phyloP scores from a whole-genome alignment of 1,284 basidiomycete species.

The Microbotryum silenes-acaulis region DNA sequence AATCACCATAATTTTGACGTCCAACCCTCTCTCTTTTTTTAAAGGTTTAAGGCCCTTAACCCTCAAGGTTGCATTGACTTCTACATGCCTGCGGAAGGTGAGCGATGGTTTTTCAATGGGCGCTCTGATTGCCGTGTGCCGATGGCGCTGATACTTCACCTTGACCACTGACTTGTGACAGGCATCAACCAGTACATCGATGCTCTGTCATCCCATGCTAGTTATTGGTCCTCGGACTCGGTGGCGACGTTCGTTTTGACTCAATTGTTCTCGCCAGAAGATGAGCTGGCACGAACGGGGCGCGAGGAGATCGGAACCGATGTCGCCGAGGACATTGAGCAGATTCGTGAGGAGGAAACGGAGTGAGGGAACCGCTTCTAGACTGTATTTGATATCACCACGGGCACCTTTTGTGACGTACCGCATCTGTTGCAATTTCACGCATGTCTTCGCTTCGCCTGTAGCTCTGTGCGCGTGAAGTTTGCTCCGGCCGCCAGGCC shows the following conservation, averaged over 20 bases:
- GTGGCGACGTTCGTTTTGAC: constrained; percentile 23
- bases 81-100: constrained; percentile 22
- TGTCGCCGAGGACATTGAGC: too few species aligned
- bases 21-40: background rate
- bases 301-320: constrained; percentile 21
- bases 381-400: too few species aligned
- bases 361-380: background rate
- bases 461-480: too few species aligned
- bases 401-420: too few species aligned
- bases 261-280: constrained; percentile 19
- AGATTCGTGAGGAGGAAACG: constrained; percentile 4
- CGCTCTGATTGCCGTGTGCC: background rate
- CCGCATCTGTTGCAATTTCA: too few species aligned
- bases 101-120: background rate
- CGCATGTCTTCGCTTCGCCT: too few species aligned
- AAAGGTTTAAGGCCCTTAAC: constrained; percentile 21
- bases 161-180: background rate
- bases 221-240: constrained; percentile 13
- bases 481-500: too few species aligned
- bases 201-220: constrained; percentile 13
- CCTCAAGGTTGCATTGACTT: constrained; percentile 19
- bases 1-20: background rate
- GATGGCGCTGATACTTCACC: background rate
- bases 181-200: constrained; percentile 21
- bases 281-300: constrained; percentile 19